Conservation (phyloP, 352 stramenopile species). For the Phytophthora nicotianae region DNA sequence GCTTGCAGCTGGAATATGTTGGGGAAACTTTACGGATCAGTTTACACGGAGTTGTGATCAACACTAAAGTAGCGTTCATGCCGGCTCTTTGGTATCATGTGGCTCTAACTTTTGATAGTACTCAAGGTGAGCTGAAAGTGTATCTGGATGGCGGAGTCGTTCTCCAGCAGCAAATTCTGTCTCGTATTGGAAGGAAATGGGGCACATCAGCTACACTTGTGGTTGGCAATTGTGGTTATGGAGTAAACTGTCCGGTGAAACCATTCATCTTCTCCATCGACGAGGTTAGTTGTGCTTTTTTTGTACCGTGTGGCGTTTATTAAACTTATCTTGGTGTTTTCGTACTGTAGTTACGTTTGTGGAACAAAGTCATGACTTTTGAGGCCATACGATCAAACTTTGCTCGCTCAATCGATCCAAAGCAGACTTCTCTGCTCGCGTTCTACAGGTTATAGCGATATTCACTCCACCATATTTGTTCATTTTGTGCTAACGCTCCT, state of each 20-base stretch:
- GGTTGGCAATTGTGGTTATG: constrained; percentile 49
- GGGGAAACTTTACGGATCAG: constrained; percentile 11
- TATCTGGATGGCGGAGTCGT: constrained; percentile 19
- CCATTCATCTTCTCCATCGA: constrained; percentile 52
- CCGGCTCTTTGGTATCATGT: constrained; percentile 27
- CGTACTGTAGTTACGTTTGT: constrained; percentile 24
- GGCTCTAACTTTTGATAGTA: constrained; percentile 22
- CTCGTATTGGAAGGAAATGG: constrained; percentile 12
- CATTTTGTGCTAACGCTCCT: background rate
- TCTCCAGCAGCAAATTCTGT: constrained; percentile 15
- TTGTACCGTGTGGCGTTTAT: constrained; percentile 1
- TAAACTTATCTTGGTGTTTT: background rate
- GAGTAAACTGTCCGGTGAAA: constrained; percentile 35
- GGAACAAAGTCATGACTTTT: constrained; percentile 5
- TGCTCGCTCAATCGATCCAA: constrained; percentile 9
- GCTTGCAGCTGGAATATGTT: constrained; percentile 22
- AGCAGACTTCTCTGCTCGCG: constrained; percentile 6
- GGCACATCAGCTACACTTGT: constrained; percentile 28
- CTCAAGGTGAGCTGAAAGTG: constrained; percentile 10
- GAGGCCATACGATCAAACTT: constrained; percentile 19
- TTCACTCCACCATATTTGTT: background rate
- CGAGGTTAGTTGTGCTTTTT: constrained; percentile 38
- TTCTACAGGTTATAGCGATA: constrained; percentile 31
- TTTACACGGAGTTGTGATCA: constrained; percentile 25
- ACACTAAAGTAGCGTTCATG: constrained; percentile 13